phyloP scores from a whole-genome alignment of 805 yeast genomes.

The Nakazawaea populi region DNA sequence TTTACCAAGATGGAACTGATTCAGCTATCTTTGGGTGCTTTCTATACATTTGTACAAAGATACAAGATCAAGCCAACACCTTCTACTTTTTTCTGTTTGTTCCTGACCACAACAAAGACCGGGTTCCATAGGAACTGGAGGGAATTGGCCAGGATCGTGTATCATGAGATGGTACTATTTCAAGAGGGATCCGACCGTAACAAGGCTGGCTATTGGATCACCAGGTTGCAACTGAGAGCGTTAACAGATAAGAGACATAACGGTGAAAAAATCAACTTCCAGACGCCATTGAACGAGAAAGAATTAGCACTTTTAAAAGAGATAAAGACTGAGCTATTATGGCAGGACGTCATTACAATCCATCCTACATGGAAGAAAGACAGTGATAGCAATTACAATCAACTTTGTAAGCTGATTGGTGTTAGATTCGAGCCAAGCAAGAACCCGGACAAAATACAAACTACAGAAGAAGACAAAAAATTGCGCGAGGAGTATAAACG shows the following conservation, averaged over 20 bases:
- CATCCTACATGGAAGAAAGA: background rate
- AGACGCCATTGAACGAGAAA: conserved; percentile 7
- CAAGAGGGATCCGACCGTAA: conserved; percentile 4
- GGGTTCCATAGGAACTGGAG: conserved; percentile 22
- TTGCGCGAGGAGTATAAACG: background rate
- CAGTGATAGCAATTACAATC: background rate
- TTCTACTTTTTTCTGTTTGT: conserved; percentile 26
- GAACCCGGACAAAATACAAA: background rate
- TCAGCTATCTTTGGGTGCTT: conserved; percentile 27
- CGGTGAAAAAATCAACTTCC: conserved; percentile 10
- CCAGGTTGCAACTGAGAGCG: conserved; percentile 23
- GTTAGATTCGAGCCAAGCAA: background rate
- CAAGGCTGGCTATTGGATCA: conserved; percentile 13
- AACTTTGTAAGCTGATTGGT: background rate
- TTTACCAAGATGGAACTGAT: conserved; percentile 28
- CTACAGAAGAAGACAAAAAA: background rate
- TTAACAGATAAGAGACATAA: conserved; percentile 22
- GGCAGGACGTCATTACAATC: background rate
- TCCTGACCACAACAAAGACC: conserved; percentile 27
- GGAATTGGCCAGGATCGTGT: conserved; percentile 13
- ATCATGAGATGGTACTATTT: conserved; percentile 6
- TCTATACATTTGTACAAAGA: conserved; percentile 23
- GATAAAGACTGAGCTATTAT: background rate
- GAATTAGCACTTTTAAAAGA: conserved; percentile 9
- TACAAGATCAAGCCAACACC: conserved; percentile 24